Base-by-base conservation (phyloP, 805 yeast genomes). In the Teunomyces funiuensis region DNA sequence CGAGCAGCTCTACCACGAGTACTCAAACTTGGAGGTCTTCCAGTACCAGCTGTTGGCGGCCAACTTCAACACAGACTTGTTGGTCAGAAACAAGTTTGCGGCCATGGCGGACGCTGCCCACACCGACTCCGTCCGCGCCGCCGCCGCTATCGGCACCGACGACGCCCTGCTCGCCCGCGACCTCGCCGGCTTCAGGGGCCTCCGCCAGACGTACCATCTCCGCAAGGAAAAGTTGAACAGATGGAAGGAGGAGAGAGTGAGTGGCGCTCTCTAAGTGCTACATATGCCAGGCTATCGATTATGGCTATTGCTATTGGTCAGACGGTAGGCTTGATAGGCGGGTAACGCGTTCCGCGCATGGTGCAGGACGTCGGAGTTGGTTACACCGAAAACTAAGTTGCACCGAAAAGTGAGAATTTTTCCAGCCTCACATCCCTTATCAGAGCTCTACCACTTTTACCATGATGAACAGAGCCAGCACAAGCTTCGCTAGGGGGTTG, bases 221-320 rank as follows among this genome's bases (percentile, higher is more conserved):
- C 52, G 68, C 23, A 51, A 47, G 34, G 74, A 70, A 46, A 69
- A 67, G 49, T 46, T 68, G 42, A 55, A 65, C 45, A 44, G 76
- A 27, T 70, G 74, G 74, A 55, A 65, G 22, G 76, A 70, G 43
- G 74, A 70, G 43, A 47, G 76, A 23, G 73, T 69, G 0, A 58
- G 67, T 23, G 74, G 76, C n/a, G 44, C 44, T 9, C 23, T 36
- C n/a, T 44, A 27, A n/a, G n/a, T n/a, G n/a, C n/a, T n/a, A n/a
- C n/a, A n/a, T n/a, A n/a, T n/a, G n/a, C n/a, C n/a, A n/a, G n/a
- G n/a, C n/a, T n/a, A n/a, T n/a, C n/a, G n/a, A n/a, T n/a, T n/a
- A n/a, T n/a, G n/a, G n/a, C n/a, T n/a, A n/a, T n/a, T n/a, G n/a
- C n/a, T n/a, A n/a, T n/a, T n/a, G n/a, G n/a, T n/a, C n/a, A n/a